phyloP scores from a whole-genome alignment of 2,329 filamentous ascomycete genomes.

The Aspergillus quadrilineatus region DNA sequence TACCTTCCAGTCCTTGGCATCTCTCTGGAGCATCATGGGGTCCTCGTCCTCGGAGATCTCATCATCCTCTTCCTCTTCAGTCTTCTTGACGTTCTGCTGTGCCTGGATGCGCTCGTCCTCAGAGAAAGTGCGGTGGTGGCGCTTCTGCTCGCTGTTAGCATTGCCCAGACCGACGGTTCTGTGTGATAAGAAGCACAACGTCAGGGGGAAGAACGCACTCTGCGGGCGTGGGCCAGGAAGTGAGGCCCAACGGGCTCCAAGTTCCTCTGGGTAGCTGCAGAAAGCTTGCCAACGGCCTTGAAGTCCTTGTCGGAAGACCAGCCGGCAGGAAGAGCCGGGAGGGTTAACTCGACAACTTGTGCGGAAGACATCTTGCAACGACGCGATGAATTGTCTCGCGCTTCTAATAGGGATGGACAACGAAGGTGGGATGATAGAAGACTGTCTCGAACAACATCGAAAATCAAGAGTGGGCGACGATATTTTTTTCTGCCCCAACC shows the following conservation, averaged over 20 bases:
- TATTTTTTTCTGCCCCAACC: constrained; percentile 37
- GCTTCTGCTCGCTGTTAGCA: constrained; percentile 51
- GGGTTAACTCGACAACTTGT: constrained; percentile 41
- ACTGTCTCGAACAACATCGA: constrained; percentile 13
- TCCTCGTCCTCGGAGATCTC: constrained; percentile 95
- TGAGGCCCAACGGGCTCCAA: constrained; percentile 96
- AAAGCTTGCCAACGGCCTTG: constrained; percentile 76
- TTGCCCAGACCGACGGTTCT: neutral
- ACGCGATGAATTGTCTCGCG: too few relatives aligned
- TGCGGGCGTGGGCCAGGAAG: constrained; percentile 94
- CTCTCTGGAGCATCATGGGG: constrained; percentile 82
- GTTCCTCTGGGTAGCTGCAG: constrained; percentile 75
- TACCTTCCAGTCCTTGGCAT: constrained; percentile 99
- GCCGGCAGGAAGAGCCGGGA: constrained; percentile 73
- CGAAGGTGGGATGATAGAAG: neutral
- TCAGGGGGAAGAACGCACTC: constrained; percentile 54
- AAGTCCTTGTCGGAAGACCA: constrained; percentile 89
- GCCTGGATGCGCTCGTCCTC: constrained; percentile 98
- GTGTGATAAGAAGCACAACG: neutral
- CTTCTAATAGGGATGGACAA: neutral
- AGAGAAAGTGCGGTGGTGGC: constrained; percentile 96
- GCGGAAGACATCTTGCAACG: constrained; percentile 62
- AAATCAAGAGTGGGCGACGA: constrained; percentile 11
- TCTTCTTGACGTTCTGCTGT: constrained; percentile 90
- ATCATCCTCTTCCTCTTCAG: constrained; percentile 84